Conservation (phyloP, 2,329 filamentous ascomycete genomes). For the Ascochyta pisi region DNA sequence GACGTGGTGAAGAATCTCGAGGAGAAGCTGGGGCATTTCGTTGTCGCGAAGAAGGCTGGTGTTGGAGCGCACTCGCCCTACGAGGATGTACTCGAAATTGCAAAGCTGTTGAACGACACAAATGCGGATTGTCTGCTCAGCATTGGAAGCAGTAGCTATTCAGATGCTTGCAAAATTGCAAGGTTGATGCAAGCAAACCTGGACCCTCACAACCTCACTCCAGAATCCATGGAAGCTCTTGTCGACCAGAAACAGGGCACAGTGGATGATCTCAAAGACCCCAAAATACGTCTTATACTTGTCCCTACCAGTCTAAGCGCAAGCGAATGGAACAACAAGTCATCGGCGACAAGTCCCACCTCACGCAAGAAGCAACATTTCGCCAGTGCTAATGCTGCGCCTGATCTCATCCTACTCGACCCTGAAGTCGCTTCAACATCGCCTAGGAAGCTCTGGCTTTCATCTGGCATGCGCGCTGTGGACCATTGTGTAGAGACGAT, state of each 20-base stretch:
- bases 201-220: slow-evolving; percentile 16
- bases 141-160: slow-evolving; percentile 35
- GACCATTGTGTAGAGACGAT: slow-evolving; percentile 43
- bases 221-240: slow-evolving; percentile 30
- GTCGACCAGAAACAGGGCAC: slow-evolving; percentile 28
- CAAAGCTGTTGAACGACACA: slow-evolving; percentile 22
- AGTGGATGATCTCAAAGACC: slow-evolving; percentile 22
- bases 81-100: slow-evolving; percentile 30
- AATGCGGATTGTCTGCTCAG: slow-evolving; percentile 32
- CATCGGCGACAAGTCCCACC: slow-evolving; percentile 27
- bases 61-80: slow-evolving; percentile 35
- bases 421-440: slow-evolving; percentile 34
- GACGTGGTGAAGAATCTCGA: slow-evolving; percentile 24
- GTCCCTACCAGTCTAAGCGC: slow-evolving; percentile 35
- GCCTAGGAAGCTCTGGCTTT: slow-evolving; percentile 34
- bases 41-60: slow-evolving; percentile 29
- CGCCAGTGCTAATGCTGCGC: slow-evolving; percentile 21
- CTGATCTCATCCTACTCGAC: slow-evolving; percentile 31
- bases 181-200: slow-evolving; percentile 30
- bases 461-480: slow-evolving; percentile 36
- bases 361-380: slow-evolving; percentile 38
- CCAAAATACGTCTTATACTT: slow-evolving; percentile 27
- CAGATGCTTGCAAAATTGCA: slow-evolving; percentile 39
- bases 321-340: slow-evolving; percentile 35
- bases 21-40: slow-evolving; percentile 20